A percentile compares a stretch with the other conserved stretches of the same genome.
phyloP scores from a whole-genome alignment of 106 monocot genomes.

The Narthecium ossifragum region DNA sequence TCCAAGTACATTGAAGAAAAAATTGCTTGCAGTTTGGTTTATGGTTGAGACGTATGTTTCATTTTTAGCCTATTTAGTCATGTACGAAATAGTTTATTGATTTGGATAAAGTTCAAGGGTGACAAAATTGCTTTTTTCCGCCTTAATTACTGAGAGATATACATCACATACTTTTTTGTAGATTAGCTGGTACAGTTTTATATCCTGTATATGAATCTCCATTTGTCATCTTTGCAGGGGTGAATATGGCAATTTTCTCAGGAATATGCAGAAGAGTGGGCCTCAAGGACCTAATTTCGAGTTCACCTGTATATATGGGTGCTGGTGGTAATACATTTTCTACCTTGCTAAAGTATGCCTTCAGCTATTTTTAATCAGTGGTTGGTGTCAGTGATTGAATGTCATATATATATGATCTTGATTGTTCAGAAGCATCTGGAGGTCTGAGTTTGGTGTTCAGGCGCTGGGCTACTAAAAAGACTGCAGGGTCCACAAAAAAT shows the following conservation, averaged over 20 bases:
- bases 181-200: too few species aligned
- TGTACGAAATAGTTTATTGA: too few species aligned
- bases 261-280: conserved; percentile 42
- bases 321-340: conserved; percentile 39
- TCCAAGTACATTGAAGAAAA: too few species aligned
- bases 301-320: conserved; percentile 36
- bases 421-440: conserved; percentile 65
- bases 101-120: too few species aligned
- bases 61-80: too few species aligned
- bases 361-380: background rate
- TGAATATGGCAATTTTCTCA: conserved; percentile 28
- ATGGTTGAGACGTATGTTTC: too few species aligned
- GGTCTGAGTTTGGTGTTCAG: conserved; percentile 66
- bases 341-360: background rate
- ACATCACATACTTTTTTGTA: too few species aligned
- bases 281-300: conserved; percentile 54
- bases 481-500: conserved; percentile 86
- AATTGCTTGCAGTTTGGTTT: too few species aligned
- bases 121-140: too few species aligned
- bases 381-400: background rate
- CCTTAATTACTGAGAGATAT: too few species aligned
- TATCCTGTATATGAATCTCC: too few species aligned
- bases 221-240: background rate
- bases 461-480: conserved; percentile 96
- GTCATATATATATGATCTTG: background rate